phyloP scores from a whole-genome alignment of 1,284 basidiomycete species.

The Ceratobasidium sp. region DNA sequence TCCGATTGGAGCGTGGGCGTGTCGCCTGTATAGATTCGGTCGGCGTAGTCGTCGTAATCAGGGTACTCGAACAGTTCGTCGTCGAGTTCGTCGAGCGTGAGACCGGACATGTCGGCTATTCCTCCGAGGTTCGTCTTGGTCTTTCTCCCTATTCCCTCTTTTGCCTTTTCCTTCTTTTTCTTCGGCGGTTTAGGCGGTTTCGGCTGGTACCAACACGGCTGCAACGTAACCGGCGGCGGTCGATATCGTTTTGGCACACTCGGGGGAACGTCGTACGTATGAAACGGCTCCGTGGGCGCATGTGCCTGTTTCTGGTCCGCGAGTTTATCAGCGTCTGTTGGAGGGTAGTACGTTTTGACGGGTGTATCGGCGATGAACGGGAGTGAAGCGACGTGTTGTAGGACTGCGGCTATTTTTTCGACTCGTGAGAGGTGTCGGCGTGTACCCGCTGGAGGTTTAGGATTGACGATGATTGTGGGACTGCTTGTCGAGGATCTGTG shows the following conservation, averaged over 20 bases:
- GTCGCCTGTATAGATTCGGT: neutral
- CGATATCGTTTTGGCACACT: constrained; percentile 36
- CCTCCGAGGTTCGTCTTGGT: constrained; percentile 4
- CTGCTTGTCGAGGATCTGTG: constrained; percentile 38
- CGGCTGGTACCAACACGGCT: constrained; percentile 33
- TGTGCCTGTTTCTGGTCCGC: neutral
- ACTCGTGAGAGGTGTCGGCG: constrained; percentile 34
- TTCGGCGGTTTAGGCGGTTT: constrained; percentile 15
- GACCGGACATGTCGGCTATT: neutral
- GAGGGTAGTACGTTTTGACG: constrained; percentile 36
- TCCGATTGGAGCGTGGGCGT: constrained; percentile 39
- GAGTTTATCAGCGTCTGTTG: constrained; percentile 11
- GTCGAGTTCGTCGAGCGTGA: neutral
- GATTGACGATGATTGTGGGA: constrained; percentile 27
- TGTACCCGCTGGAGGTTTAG: neutral
- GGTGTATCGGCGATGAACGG: constrained; percentile 27
- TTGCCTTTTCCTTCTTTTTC: constrained; percentile 24
- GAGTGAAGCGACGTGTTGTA: constrained; percentile 33
- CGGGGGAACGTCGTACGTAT: constrained; percentile 12
- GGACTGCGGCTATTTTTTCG: constrained; percentile 38
- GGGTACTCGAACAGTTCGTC: constrained; percentile 33
- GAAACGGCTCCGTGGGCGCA: constrained; percentile 25
- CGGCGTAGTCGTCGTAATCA: constrained; percentile 15
- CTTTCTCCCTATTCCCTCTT: neutral
- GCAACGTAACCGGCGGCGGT: constrained; percentile 16